Conservation (phyloP, 2,329 filamentous ascomycete species). For the Phialemoniopsis sp. region DNA sequence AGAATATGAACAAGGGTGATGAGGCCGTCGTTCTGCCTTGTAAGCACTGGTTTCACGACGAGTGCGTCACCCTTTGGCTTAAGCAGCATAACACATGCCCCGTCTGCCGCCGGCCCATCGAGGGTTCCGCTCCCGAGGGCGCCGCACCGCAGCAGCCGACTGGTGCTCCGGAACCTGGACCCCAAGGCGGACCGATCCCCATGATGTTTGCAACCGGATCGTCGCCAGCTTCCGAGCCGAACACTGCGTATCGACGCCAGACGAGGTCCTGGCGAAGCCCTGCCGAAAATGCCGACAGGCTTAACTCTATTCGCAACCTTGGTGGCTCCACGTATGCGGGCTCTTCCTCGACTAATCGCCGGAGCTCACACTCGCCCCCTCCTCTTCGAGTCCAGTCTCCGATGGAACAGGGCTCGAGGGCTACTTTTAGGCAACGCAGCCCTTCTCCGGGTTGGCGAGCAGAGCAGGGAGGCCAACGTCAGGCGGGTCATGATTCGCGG, state of each 20-base stretch:
- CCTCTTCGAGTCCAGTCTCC: too few species aligned
- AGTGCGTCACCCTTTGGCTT: constrained; percentile 80
- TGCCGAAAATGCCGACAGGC: constrained; percentile 14
- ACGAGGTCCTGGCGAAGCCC: constrained; percentile 5
- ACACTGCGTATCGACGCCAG: neutral
- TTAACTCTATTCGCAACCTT: constrained; percentile 17
- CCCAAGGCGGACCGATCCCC: constrained; percentile 3
- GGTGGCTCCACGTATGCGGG: constrained; percentile 7
- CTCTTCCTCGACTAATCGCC: neutral
- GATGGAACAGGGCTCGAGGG: too few species aligned
- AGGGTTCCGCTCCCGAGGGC: constrained; percentile 19
- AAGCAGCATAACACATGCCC: constrained; percentile 91
- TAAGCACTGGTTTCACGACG: constrained; percentile 88
- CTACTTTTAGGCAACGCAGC: too few species aligned
- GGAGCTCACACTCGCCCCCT: too few species aligned
- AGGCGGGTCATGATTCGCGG: too few species aligned
- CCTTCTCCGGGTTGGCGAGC: too few species aligned
- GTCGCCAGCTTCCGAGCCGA: neutral
- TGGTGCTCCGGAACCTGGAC: constrained; percentile 3
- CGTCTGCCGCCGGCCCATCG: constrained; percentile 63
- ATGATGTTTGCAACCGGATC: neutral
- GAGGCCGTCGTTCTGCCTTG: constrained; percentile 79
- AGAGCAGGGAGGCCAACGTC: too few species aligned
- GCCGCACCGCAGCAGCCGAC: constrained; percentile 1
- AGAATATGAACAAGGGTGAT: constrained; percentile 68